A percentile compares a stretch with the other conserved stretches of the same genome.
phyloP scores from a whole-genome alignment of 768 basidiomycete genomes.

The Leccinum subgranulosum region DNA sequence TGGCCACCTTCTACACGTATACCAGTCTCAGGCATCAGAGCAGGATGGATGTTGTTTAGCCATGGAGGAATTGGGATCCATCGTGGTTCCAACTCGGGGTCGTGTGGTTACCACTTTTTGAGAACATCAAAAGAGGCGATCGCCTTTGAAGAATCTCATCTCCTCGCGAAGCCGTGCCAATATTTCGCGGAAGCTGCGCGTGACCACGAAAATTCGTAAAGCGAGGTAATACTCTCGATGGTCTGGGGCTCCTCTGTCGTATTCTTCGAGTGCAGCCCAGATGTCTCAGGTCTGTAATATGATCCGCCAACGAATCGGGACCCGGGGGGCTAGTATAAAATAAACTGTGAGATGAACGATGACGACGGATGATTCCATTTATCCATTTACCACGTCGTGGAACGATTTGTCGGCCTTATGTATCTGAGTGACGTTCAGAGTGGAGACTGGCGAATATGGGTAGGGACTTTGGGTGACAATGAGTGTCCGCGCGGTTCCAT shows the following conservation, averaged over 20 bases:
- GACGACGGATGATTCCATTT: too few species aligned
- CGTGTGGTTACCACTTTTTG: not conserved
- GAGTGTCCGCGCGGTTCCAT: not conserved
- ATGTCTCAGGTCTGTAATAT: not conserved
- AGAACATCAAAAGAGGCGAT: not conserved
- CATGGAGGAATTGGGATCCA: not conserved
- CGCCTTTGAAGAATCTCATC: not conserved
- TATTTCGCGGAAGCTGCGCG: not conserved
- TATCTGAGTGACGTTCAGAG: not conserved
- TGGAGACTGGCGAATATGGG: not conserved
- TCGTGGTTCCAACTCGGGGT: not conserved
- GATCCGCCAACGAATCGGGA: not conserved
- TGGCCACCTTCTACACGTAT: not conserved
- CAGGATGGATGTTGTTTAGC: not conserved
- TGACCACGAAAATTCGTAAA: not conserved
- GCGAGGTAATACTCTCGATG: not conserved
- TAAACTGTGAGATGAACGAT: not conserved
- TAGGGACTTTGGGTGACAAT: not conserved
- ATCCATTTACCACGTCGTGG: not conserved
- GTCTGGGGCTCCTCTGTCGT: not conserved
- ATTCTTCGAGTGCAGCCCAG: not conserved
- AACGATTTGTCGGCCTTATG: not conserved
- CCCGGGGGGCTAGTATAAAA: not conserved
- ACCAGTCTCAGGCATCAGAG: not conserved
- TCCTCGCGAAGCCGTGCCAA: not conserved